Evolutionary conservation across 2,329 filamentous ascomycete species (phyloP).

Genomic region (Laburnicola sp.): DNA sequence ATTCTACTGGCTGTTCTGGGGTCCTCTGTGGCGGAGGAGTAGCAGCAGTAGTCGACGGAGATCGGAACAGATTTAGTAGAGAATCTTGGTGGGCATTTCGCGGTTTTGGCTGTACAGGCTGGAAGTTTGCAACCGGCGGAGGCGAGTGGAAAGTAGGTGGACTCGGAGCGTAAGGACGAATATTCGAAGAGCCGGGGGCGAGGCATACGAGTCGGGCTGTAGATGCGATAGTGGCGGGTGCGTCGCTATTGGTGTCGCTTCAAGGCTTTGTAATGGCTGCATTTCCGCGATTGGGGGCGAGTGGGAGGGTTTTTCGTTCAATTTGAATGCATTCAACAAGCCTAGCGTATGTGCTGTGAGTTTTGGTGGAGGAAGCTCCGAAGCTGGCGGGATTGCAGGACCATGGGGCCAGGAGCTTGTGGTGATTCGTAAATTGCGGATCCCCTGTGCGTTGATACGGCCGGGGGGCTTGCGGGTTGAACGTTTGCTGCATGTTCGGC

Average conservation of each 20-base stretch:
- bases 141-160: slow-evolving; percentile 37
- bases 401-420: slow-evolving; percentile 45
- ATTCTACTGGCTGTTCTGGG: slow-evolving; percentile 48
- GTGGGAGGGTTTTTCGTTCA: slow-evolving; percentile 30
- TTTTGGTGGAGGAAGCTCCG: slow-evolving; percentile 61
- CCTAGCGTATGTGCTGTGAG: slow-evolving; percentile 61
- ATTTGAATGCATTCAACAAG: slow-evolving; percentile 63
- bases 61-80: slow-evolving; percentile 51
- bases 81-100: slow-evolving; percentile 50
- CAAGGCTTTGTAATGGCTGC: slow-evolving; percentile 20
- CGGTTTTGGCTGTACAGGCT: slow-evolving; percentile 40
- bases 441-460: slow-evolving; percentile 52
- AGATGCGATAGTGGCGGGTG: slow-evolving; percentile 27
- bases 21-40: slow-evolving; percentile 26
- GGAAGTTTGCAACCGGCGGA: slow-evolving; percentile 25
- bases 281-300: slow-evolving; percentile 13
- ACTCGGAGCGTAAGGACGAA: slow-evolving; percentile 27
- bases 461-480: slow-evolving; percentile 37
- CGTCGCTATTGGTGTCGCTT: slow-evolving; percentile 28
- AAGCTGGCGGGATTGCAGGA: slow-evolving; percentile 57
- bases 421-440: slow-evolving; percentile 47
- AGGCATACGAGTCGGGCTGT: slow-evolving; percentile 26
- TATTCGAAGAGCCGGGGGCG: slow-evolving; percentile 19
- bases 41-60: slow-evolving; percentile 26
- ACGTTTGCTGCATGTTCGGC: slow-evolving; percentile 29